A percentile compares a stretch with the other conserved stretches of the same genome.
Evolutionary conservation across 768 basidiomycete genomes (phyloP).

Genomic region (Lentinula edodes): DNA sequence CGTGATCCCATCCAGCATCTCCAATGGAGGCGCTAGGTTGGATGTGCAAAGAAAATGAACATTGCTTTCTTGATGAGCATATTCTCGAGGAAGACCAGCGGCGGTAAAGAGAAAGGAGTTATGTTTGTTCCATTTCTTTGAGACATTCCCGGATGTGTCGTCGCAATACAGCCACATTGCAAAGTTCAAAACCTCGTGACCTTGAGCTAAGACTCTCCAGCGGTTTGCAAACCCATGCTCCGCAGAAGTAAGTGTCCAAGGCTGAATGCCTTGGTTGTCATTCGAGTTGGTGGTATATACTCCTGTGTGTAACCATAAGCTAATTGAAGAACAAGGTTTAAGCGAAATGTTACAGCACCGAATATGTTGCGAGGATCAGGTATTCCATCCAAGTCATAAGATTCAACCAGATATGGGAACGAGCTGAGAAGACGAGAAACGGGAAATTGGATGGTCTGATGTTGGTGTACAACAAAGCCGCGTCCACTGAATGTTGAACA

Average conservation of each 20-base stretch:
- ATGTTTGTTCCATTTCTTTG: slow-evolving; percentile 24
- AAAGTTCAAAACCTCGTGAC: slow-evolving; percentile 8
- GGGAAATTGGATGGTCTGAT: neutral
- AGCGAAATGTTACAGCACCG: neutral
- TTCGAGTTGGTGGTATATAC: neutral
- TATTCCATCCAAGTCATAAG: neutral
- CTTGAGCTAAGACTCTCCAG: neutral
- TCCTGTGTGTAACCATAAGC: neutral
- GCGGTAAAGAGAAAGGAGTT: slow-evolving; percentile 19
- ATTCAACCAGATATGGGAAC: slow-evolving; percentile 1
- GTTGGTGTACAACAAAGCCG: neutral
- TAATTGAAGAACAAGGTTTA: no score
- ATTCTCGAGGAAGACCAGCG: slow-evolving; percentile 14
- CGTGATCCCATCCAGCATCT: no score
- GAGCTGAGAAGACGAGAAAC: slow-evolving; percentile 6
- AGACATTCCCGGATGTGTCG: slow-evolving; percentile 22
- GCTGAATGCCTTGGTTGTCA: neutral
- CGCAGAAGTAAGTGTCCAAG: neutral
- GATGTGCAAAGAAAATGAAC: slow-evolving; percentile 17
- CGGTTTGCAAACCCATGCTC: neutral
- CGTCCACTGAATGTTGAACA: no score
- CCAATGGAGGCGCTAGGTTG: slow-evolving; percentile 16
- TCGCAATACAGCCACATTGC: slow-evolving; percentile 19
- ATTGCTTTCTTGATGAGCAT: slow-evolving; percentile 7
- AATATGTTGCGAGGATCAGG: neutral